Evolutionary conservation across 192 early-diverging fungal species (phyloP).

Genomic region (Backusella psychrophila): DNA sequence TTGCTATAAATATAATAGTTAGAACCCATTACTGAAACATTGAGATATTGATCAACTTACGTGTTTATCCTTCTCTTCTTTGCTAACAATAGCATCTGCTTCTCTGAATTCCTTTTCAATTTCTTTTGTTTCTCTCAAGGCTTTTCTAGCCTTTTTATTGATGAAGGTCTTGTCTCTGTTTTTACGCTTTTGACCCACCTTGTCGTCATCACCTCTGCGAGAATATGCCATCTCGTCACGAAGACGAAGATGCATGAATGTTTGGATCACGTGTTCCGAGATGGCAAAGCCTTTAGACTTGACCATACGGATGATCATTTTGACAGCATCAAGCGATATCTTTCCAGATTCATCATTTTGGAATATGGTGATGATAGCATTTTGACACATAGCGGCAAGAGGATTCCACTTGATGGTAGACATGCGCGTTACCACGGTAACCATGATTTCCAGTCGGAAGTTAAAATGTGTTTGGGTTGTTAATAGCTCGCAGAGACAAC

Average conservation of each 20-base stretch:
- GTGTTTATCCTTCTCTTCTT: conserved; percentile 75
- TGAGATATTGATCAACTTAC: conserved; percentile 37
- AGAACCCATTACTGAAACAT: not conserved
- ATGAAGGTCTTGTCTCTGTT: conserved; percentile 55
- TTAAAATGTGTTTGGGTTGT: conserved; percentile 91
- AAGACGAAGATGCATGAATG: conserved; percentile 80
- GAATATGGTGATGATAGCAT: conserved; percentile 79
- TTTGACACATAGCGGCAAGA: conserved; percentile 69
- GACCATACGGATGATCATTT: conserved; percentile 80
- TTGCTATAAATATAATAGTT: conserved; percentile 51
- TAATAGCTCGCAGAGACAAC: conserved; percentile 82
- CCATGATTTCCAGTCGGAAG: conserved; percentile 89
- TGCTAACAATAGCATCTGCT: conserved; percentile 84
- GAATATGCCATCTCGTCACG: conserved; percentile 71
- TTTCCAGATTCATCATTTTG: conserved; percentile 84
- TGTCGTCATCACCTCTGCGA: conserved; percentile 49
- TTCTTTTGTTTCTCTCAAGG: conserved; percentile 66
- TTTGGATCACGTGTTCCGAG: conserved; percentile 64
- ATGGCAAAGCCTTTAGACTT: conserved; percentile 78
- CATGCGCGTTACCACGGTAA: conserved; percentile 77
- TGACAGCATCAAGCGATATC: conserved; percentile 82
- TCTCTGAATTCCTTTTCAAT: conserved; percentile 83
- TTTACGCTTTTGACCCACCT: conserved; percentile 48
- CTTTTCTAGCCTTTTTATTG: conserved; percentile 71
- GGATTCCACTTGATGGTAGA: conserved; percentile 53